A percentile compares a stretch with the other conserved stretches of the same genome.
Evolutionary conservation across 169 alveolate genomes (phyloP).

Genomic region (Perkinsus olseni): DNA sequence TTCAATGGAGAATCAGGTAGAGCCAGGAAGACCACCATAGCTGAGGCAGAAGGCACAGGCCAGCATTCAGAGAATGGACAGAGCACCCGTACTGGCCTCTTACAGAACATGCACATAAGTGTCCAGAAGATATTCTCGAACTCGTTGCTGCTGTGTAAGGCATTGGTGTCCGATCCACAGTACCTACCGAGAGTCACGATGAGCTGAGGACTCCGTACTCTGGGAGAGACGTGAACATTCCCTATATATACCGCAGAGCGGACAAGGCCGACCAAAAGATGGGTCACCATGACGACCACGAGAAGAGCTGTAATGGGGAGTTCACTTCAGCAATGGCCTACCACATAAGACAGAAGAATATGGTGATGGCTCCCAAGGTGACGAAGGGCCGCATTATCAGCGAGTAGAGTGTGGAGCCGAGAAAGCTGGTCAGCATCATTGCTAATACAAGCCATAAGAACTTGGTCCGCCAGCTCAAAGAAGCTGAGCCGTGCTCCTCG

Average conservation of each 20-base stretch:
- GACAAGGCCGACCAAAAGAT: neutral
- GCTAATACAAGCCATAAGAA: neutral
- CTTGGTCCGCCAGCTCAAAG: neutral
- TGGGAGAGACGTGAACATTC: too few relatives aligned
- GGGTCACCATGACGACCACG: neutral
- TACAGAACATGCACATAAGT: neutral
- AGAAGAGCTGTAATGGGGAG: neutral
- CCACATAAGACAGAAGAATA: neutral
- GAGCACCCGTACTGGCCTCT: neutral
- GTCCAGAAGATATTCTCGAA: neutral
- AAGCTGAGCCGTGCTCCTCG: neutral
- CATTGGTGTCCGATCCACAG: neutral
- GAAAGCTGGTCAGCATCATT: neutral
- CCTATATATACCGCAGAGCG: too few relatives aligned
- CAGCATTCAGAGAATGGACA: too few relatives aligned
- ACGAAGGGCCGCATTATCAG: neutral
- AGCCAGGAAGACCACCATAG: neutral
- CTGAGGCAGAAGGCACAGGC: neutral
- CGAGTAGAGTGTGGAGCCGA: neutral
- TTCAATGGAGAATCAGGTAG: neutral
- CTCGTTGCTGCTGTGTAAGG: neutral
- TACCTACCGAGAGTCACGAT: too few relatives aligned
- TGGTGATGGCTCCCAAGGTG: neutral
- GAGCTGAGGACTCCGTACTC: too few relatives aligned
- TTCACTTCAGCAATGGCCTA: neutral